A percentile compares a stretch with the other conserved stretches of the same genome.
Conservation (phyloP, 768 basidiomycete species). For the Suillus luteus region DNA sequence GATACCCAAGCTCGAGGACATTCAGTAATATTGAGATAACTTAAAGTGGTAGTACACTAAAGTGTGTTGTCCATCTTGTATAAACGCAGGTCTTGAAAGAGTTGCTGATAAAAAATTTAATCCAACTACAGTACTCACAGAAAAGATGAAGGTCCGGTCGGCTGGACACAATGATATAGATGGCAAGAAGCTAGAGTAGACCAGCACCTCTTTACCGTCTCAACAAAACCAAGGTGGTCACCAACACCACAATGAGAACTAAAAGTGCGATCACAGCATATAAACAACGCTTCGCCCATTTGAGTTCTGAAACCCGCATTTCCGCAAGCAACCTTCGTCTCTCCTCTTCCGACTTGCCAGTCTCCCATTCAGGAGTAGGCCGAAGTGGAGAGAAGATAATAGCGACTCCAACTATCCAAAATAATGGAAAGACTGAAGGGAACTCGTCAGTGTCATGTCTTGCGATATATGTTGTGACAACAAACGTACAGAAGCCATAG, state of each 20-base stretch:
- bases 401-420: conserved; percentile 61
- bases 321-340: conserved; percentile 45
- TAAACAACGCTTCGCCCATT: conserved; percentile 60
- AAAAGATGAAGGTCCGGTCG: not conserved
- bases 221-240: conserved; percentile 24
- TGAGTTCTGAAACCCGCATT: conserved; percentile 50
- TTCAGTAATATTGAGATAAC: not conserved
- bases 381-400: conserved; percentile 57
- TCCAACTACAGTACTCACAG: not conserved
- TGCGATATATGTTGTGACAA: conserved; percentile 8
- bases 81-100: not conserved
- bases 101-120: not conserved
- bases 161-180: not conserved
- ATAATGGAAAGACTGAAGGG: conserved; percentile 56
- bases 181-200: not conserved
- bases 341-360: conserved; percentile 56
- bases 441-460: conserved; percentile 1
- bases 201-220: conserved; percentile 24
- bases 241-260: conserved; percentile 36
- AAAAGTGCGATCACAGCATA: conserved; percentile 52
- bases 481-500: conserved; percentile 58
- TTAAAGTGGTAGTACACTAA: not conserved
- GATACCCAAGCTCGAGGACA: not conserved
- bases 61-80: not conserved
- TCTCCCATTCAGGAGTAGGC: conserved; percentile 52